phyloP scores from a whole-genome alignment of 106 monocot species.

The Phalaenopsis equestris region DNA sequence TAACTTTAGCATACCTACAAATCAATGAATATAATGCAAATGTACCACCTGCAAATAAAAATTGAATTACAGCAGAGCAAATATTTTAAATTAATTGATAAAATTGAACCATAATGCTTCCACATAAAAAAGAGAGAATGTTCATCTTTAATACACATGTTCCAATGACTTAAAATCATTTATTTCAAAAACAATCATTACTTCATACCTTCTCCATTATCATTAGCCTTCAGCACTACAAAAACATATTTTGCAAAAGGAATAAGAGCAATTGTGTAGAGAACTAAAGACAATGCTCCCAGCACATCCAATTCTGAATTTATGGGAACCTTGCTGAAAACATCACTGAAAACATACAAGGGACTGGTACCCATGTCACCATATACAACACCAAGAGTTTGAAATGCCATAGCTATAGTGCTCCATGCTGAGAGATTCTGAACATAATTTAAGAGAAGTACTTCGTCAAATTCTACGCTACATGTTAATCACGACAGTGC shows the following conservation, averaged over 20 bases:
- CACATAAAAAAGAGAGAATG: not conserved
- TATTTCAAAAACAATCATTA: conserved; percentile 3
- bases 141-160: not conserved
- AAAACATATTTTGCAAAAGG: conserved; percentile 91
- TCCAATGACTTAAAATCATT: not conserved
- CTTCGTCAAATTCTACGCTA: not conserved
- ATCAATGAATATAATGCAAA: conserved; percentile 95
- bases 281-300: conserved; percentile 82
- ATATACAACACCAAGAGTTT: conserved; percentile 95
- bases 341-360: conserved; percentile 87
- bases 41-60: conserved; percentile 54
- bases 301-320: conserved; percentile 74
- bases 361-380: conserved; percentile 96
- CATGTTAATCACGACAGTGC: not conserved
- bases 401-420: conserved; percentile 83
- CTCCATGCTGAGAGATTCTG: conserved; percentile 59
- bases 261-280: conserved; percentile 86
- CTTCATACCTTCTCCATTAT: conserved; percentile 81
- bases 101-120: not conserved
- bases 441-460: not conserved
- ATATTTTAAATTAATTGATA: not conserved
- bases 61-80: not conserved
- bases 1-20: conserved; percentile 83
- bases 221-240: conserved; percentile 90
- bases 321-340: conserved; percentile 87